These are phyloP conservation scores for Gymnopilus junonius DNA, from an alignment of 768 basidiomycete species.

Conservation along the genomic window DNA sequence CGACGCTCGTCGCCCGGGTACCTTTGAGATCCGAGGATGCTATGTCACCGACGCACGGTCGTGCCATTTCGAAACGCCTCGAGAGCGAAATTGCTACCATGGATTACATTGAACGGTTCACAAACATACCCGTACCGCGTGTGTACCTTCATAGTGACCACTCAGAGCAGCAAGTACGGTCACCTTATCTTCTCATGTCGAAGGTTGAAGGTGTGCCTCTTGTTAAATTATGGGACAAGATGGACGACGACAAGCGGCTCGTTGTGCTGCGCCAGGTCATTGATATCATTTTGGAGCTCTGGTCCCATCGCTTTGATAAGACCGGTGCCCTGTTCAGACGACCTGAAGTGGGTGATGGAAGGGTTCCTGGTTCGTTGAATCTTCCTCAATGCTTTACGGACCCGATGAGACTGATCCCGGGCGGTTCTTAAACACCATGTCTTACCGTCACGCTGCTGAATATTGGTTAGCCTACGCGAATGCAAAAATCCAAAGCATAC, in stretches of 20 bases:
- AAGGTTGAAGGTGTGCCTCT: constrained; percentile 6
- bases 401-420: background rate
- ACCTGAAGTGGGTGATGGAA: background rate
- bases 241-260: constrained; percentile 6
- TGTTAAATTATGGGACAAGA: constrained; percentile 1
- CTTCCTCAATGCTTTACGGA: background rate
- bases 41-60: background rate
- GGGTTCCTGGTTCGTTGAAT: constrained; percentile 1
- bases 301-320: constrained; percentile 8
- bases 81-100: constrained; percentile 8
- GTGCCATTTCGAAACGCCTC: background rate
- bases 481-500: too few relatives aligned
- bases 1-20: constrained; percentile 3
- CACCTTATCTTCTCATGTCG: constrained; percentile 7
- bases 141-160: background rate
- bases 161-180: background rate
- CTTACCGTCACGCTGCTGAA: background rate
- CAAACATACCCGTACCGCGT: background rate
- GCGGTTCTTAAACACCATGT: background rate
- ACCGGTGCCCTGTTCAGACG: constrained; percentile 3
- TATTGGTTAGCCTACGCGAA: background rate
- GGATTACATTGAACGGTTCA: constrained; percentile 4
- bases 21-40: background rate
- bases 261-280: constrained; percentile 7
- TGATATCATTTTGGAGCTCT: constrained; percentile 10